Conservation (phyloP, 1,284 basidiomycete genomes). For the Papiliotrema flavescens region DNA sequence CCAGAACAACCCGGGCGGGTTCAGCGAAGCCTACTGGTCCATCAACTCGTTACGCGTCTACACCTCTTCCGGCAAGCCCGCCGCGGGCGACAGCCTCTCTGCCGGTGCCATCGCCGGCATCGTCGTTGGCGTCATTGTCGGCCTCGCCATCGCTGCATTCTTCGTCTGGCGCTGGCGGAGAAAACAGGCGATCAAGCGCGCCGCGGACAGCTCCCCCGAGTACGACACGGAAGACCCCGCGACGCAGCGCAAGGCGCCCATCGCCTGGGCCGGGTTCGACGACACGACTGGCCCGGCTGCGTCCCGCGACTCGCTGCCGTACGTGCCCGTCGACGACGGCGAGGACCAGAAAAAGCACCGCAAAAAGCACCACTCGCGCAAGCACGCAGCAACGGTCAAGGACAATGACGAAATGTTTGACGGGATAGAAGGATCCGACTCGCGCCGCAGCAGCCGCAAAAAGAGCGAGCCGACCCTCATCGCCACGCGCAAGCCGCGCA, state of each 20-base stretch:
- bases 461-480: neutral
- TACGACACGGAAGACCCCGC: neutral
- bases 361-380: neutral
- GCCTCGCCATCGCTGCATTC: slow-evolving; percentile 10
- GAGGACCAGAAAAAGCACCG: neutral
- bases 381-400: neutral
- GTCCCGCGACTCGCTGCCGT: neutral
- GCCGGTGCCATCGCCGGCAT: slow-evolving; percentile 32
- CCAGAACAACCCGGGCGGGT: slow-evolving; percentile 56
- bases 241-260: neutral
- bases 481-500: slow-evolving; percentile 9
- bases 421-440: neutral
- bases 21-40: slow-evolving; percentile 62
- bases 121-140: slow-evolving; percentile 22
- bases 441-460: neutral
- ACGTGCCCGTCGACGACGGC: neutral
- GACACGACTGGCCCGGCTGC: neutral
- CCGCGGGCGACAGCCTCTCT: slow-evolving; percentile 13
- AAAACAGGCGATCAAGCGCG: slow-evolving; percentile 9
- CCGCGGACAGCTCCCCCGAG: neutral
- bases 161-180: slow-evolving; percentile 12
- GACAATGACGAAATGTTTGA: neutral
- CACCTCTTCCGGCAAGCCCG: slow-evolving; percentile 36
- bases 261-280: neutral
- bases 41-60: slow-evolving; percentile 60